Evolutionary conservation across 2,329 filamentous ascomycete species (phyloP), one percentile per base, ranked within the genome.

Genomic region (Pseudogymnoascus sp.): DNA sequence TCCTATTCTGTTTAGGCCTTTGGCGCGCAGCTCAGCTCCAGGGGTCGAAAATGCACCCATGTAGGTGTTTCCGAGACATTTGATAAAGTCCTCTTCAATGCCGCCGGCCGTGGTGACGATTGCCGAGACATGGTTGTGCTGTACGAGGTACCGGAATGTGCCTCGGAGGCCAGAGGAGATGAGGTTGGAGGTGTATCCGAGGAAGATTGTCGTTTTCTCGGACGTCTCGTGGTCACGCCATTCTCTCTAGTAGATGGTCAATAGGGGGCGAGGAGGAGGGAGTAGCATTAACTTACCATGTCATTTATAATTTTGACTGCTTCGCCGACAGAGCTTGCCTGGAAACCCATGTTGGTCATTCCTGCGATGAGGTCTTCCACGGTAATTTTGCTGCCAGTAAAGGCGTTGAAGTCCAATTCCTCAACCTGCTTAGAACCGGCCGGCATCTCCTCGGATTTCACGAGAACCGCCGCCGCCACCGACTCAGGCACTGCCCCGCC

Each of bases 51-150:
- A 99, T 1, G 90, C 88, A 50, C 91, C 91, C 73, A 98, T 86
- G 76, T 97, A 99, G 0, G 95, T 99, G 61, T 91, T 88, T 10
- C 89, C 95, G 2, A 99, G 86, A 71, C 95, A 99, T 79, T 99
- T 99, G 82, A 99, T 99, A 64, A 99, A 87, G 76, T 99, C 95
- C 75, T 99, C 95, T 76, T 99, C 95, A 61, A 99, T 85, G 60
- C 95, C 95, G 50, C 95, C 95, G 0, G 95, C 95, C 0, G 95
- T 96, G 24, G 95, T 96, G 65, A 99, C 95, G 71, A 99, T 91
- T 68, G 89, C 90, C 0, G 91, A 95, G 66, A 99, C 87, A 74
- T 98, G 93, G 66, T 87, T 88, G 78, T 99, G 92, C 78, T 98
- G 85, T 50, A 96, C 93, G 0, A 99, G 85, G 79, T 92, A 99